These are phyloP conservation scores for Zea luxurians DNA, from an alignment of 176 grass and related monocot genomes.

Conservation along the genomic window DNA sequence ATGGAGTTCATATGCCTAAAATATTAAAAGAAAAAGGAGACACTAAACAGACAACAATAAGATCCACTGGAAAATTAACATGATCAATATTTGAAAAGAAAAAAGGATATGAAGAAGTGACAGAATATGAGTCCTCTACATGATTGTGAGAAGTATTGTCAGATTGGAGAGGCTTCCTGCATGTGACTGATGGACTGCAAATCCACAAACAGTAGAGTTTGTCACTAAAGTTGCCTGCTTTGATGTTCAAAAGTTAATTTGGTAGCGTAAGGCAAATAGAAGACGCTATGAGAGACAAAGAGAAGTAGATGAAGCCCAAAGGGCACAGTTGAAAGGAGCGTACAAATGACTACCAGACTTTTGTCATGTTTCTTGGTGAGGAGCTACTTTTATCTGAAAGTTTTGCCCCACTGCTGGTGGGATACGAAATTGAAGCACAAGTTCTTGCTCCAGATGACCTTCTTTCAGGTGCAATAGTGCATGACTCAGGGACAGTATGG, in stretches of 20 bases:
- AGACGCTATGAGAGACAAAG: too few relatives aligned
- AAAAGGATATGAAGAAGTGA: conserved; percentile 82
- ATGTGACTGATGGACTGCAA: conserved; percentile 54
- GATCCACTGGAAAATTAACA: conserved; percentile 3
- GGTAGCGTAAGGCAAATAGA: too few relatives aligned
- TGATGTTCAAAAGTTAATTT: too few relatives aligned
- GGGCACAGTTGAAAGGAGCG: too few relatives aligned
- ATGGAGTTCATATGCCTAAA: not conserved
- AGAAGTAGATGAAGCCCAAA: too few relatives aligned
- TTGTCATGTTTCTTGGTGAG: too few relatives aligned
- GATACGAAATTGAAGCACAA: conserved; percentile 42
- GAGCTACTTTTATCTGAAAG: conserved; percentile 43
- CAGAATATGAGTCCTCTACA: conserved; percentile 62
- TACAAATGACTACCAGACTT: too few relatives aligned
- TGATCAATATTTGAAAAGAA: not conserved
- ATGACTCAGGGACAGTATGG: conserved; percentile 51
- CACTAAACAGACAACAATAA: not conserved
- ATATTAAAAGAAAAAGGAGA: not conserved
- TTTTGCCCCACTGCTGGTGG: conserved; percentile 42
- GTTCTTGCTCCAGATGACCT: conserved; percentile 51
- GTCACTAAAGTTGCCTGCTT: too few relatives aligned
- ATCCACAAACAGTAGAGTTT: too few relatives aligned
- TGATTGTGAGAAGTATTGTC: conserved; percentile 61
- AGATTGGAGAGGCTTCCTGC: conserved; percentile 59
- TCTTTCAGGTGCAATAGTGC: conserved; percentile 59